These are phyloP conservation scores for Scutellaria galericulata DNA, from an alignment of 257 asterid species.

Conservation along the genomic window DNA sequence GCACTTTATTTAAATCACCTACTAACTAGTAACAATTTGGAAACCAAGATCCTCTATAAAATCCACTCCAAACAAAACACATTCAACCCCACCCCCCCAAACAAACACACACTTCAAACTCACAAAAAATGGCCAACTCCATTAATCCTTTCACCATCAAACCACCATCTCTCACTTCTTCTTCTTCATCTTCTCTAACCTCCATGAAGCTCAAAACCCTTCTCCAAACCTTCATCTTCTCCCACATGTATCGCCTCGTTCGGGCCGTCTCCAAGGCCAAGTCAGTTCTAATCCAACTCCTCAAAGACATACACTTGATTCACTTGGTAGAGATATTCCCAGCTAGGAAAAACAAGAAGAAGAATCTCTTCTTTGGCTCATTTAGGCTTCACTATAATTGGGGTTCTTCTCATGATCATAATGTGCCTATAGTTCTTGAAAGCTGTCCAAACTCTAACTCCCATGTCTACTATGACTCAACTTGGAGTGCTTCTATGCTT, in stretches of 20 bases:
- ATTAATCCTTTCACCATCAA: conserved; percentile 49
- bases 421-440: too few relatives aligned
- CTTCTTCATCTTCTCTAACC: conserved; percentile 49
- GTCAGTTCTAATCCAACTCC: conserved; percentile 49
- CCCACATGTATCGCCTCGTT: conserved; percentile 58
- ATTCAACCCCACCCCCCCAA: conserved; percentile 9
- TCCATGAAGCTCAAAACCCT: conserved; percentile 58
- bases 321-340: conserved; percentile 34
- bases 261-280: conserved; percentile 55
- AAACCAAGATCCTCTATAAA: conserved; percentile 64
- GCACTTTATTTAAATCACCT: conserved; percentile 67
- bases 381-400: conserved; percentile 77
- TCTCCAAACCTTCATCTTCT: conserved; percentile 64
- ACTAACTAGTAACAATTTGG: conserved; percentile 58
- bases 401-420: conserved; percentile 66
- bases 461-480: background rate
- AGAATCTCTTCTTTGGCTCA: conserved; percentile 67
- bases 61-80: conserved; percentile 43
- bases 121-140: conserved; percentile 44
- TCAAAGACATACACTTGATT: conserved; percentile 49
- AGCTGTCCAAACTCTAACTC: background rate
- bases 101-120: background rate
- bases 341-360: conserved; percentile 37
- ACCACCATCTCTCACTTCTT: conserved; percentile 24
- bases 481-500: too few relatives aligned